Evolutionary conservation across 108 stramenopile species (phyloP), one percentile per base, ranked within the genome.

Genomic region (Conticribra guillardii): DNA sequence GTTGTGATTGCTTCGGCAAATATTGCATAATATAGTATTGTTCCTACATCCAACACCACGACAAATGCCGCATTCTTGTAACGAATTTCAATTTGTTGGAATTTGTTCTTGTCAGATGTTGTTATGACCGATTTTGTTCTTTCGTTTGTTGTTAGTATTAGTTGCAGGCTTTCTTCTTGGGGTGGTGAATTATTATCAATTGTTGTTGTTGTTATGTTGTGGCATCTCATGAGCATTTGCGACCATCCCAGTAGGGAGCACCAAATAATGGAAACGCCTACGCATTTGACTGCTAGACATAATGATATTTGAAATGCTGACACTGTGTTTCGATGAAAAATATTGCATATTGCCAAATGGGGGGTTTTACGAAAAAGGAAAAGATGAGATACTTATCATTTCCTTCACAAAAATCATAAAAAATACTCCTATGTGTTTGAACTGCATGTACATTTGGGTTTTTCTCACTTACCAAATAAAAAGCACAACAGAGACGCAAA

Each of bases 221-320:
- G 17, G 21, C 18, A 7, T 33, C 32, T 55, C 22, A 21, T 17
- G 31, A 49, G 23, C 73, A 59, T 55, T 2, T 73, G 32, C 28
- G 61, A 56, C 85, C 85, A 85, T 23, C 81, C 82, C 3, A 64
- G 31, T 46, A 73, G 61, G 30, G 83, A 76, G 54, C 80, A 81
- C 86, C 86, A 87, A 23, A 87, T 63, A 53, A 87, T 87, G 21
- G 82, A 83, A 49, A 87, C 62, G 17, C 86, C 86, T 50, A 66
- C 67, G 63, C 86, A 87, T 5, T 59, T 69, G 26, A 87, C 16
- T 21, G 60, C 50, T 16, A 87, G 64, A 64, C 86, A 87, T 14
- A 87, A 69, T 21, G 22, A 14, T 30, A 83, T 55, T 58, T 87
- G 86, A 54, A 41, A 41, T 5, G 37, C 37, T 9, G 11, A 5